Conservation (phyloP, 257 asterid genomes). For the Petrea volubilis region DNA sequence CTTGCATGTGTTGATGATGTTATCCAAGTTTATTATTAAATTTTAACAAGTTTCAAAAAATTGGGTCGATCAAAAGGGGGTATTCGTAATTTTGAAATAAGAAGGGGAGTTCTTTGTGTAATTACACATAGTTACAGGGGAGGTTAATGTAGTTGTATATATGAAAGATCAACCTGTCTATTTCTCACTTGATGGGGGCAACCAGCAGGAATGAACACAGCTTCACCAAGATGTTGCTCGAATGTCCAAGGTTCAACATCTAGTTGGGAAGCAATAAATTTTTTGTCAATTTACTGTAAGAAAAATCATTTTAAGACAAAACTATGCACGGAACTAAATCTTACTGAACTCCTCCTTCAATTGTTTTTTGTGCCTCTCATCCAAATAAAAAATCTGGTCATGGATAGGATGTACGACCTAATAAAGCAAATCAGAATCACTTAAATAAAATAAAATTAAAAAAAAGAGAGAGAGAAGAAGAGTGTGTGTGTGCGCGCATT, state of each 20-base stretch:
- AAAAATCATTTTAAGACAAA: conserved; percentile 9
- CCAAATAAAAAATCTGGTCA: conserved; percentile 69
- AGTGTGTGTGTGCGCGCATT: background rate
- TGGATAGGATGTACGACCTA: conserved; percentile 85
- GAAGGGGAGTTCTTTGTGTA: too few relatives aligned
- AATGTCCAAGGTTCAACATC: conserved; percentile 93
- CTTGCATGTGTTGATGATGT: too few relatives aligned
- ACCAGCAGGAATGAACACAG: conserved; percentile 85
- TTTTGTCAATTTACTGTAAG: conserved; percentile 12
- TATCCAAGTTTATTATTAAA: too few relatives aligned
- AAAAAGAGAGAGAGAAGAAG: too few relatives aligned
- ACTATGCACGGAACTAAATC: conserved; percentile 16
- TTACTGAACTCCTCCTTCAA: conserved; percentile 70
- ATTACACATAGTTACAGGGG: too few relatives aligned
- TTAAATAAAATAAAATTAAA: too few relatives aligned
- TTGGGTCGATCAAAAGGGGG: too few relatives aligned
- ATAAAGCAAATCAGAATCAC: background rate
- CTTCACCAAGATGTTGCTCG: conserved; percentile 84
- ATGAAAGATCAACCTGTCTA: conserved; percentile 45
- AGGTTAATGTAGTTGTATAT: background rate
- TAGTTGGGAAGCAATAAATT: conserved; percentile 12
- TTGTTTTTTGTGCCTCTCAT: conserved; percentile 43
- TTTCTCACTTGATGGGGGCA: conserved; percentile 95
- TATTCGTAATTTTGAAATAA: too few relatives aligned
- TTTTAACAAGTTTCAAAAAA: background rate